Conservation (phyloP, 306 rosid genomes). For the Lathyrus aphaca region DNA sequence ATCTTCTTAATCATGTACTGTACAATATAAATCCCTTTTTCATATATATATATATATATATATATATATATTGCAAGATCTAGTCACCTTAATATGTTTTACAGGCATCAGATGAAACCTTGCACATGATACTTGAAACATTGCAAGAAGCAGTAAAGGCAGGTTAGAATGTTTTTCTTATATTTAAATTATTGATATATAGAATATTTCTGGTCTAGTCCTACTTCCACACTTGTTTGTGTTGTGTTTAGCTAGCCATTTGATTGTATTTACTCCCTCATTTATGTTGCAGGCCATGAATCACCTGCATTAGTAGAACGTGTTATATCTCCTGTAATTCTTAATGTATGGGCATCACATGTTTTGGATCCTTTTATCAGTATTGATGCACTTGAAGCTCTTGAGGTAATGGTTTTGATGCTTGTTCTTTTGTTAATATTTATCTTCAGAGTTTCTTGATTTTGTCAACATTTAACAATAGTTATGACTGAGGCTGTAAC, state of each 20-base stretch:
- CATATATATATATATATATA: slow-evolving; percentile 25
- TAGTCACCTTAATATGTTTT: slow-evolving; percentile 44
- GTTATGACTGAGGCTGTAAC: slow-evolving; percentile 19
- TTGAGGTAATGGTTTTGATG: slow-evolving; percentile 70
- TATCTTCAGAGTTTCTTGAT: slow-evolving; percentile 10
- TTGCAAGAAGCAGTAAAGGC: slow-evolving; percentile 75
- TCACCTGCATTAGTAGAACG: slow-evolving; percentile 65
- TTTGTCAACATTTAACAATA: slow-evolving; percentile 29
- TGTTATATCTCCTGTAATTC: slow-evolving; percentile 79
- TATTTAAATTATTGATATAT: slow-evolving; percentile 7
- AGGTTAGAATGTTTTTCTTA: slow-evolving; percentile 47
- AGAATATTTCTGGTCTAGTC: background rate
- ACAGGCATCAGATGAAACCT: slow-evolving; percentile 90
- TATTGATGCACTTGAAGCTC: slow-evolving; percentile 89
- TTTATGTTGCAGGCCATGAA: slow-evolving; percentile 60
- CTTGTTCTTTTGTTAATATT: slow-evolving; percentile 25
- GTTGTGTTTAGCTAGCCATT: slow-evolving; percentile 14
- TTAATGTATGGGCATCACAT: slow-evolving; percentile 81
- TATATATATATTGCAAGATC: slow-evolving; percentile 38
- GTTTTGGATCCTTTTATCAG: slow-evolving; percentile 94
- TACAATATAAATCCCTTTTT: slow-evolving; percentile 26
- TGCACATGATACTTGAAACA: slow-evolving; percentile 93
- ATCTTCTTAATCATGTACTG: slow-evolving; percentile 80
- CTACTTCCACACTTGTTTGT: background rate
- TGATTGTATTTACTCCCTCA: slow-evolving; percentile 26